These are phyloP conservation scores for Botryococcus braunii DNA, from an alignment of 163 green algal genomes.

Conservation along the genomic window DNA sequence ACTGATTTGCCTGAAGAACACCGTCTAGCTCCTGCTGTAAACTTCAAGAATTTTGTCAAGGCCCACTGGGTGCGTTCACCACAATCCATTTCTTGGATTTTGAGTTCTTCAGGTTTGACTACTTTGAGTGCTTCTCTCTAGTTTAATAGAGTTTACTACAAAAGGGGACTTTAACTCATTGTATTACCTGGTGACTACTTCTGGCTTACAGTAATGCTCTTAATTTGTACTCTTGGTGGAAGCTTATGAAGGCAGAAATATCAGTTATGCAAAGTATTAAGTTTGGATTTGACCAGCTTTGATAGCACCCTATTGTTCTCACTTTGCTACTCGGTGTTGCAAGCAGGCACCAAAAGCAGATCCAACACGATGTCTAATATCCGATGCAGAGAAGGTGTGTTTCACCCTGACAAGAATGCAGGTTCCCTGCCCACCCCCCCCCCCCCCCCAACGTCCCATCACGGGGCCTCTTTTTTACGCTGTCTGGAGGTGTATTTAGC, in stretches of 20 bases:
- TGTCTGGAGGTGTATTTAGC: not conserved
- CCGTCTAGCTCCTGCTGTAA: conserved; percentile 82
- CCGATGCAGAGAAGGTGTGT: conserved; percentile 61
- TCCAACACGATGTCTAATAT: conserved; percentile 13
- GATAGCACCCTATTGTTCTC: no score
- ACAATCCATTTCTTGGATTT: not conserved
- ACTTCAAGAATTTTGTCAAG: conserved; percentile 97
- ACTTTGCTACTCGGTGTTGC: no score
- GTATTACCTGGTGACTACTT: not conserved
- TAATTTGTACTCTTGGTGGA: no score
- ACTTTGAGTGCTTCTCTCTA: no score
- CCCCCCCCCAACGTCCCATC: no score
- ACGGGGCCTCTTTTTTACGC: not conserved
- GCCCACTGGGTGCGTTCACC: conserved; percentile 66
- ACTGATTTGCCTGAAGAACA: conserved; percentile 52
- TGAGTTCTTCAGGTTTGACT: not conserved
- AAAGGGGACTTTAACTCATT: not conserved
- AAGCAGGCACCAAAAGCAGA: conserved; percentile 4
- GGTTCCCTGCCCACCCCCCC: no score
- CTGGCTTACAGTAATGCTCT: no score
- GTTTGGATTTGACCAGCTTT: no score
- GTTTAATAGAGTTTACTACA: not conserved
- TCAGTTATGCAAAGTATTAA: no score
- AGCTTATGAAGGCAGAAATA: no score
- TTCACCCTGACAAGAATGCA: not conserved